Conservation (phyloP, 176 grass and related monocot species). For the Musa beccarii region DNA sequence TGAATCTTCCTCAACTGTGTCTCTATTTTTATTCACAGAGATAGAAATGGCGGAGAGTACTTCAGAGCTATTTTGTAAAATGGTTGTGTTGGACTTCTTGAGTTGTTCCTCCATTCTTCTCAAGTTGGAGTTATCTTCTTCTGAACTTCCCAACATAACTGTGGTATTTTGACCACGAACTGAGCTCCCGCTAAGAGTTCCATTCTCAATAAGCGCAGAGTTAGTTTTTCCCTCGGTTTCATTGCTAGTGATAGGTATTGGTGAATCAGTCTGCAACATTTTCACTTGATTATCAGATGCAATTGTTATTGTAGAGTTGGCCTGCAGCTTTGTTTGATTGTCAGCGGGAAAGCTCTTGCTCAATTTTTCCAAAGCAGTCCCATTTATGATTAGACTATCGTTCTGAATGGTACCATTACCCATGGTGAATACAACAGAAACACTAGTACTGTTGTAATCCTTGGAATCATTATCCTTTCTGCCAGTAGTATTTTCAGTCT, state of each 20-base stretch:
- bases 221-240: background rate
- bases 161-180: background rate
- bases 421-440: background rate
- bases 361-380: background rate
- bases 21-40: background rate
- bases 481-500: background rate
- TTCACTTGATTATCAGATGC: background rate
- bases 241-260: background rate
- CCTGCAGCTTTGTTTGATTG: background rate
- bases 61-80: background rate
- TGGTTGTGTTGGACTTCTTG: background rate
- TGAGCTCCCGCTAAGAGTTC: background rate
- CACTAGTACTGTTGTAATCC: background rate
- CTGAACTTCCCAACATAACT: background rate
- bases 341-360: background rate
- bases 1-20: background rate
- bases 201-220: background rate
- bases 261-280: background rate
- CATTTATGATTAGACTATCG: background rate
- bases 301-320: background rate
- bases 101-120: background rate
- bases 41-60: background rate
- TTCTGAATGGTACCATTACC: background rate
- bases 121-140: constrained; percentile 4
- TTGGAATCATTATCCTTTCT: background rate